phyloP scores from a whole-genome alignment of 1,139 yeast genomes.

The Taiozyma sp. region DNA sequence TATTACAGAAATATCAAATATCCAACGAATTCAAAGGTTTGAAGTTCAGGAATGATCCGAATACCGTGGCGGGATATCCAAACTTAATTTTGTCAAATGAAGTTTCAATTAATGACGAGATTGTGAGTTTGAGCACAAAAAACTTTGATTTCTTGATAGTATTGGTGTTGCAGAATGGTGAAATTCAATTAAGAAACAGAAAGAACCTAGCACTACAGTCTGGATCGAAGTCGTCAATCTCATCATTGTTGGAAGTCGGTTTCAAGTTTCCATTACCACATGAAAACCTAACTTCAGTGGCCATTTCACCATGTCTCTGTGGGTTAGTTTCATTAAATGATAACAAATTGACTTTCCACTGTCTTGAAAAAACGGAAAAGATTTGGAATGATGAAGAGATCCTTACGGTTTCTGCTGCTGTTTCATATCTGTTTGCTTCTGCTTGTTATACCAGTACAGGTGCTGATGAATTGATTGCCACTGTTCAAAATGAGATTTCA shows the following conservation, averaged over 20 bases:
- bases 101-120: conserved; percentile 10
- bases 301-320: conserved; percentile 56
- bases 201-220: conserved; percentile 23
- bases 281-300: conserved; percentile 34
- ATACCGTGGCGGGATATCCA: conserved; percentile 17
- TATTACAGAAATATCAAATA: conserved; percentile 20
- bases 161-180: conserved; percentile 37
- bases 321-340: conserved; percentile 37
- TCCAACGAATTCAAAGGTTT: conserved; percentile 20
- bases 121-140: conserved; percentile 17
- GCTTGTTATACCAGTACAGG: conserved; percentile 62
- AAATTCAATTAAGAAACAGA: conserved; percentile 39
- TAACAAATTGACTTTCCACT: conserved; percentile 22
- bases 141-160: conserved; percentile 28
- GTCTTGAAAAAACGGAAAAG: neutral
- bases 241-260: conserved; percentile 55
- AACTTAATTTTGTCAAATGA: conserved; percentile 15
- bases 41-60: conserved; percentile 14
- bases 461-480: conserved; percentile 62
- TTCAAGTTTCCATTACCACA: conserved; percentile 39
- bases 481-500: conserved; percentile 44
- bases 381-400: conserved; percentile 12
- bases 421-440: conserved; percentile 62
- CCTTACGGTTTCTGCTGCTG: conserved; percentile 44
- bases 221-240: conserved; percentile 26